These are phyloP conservation scores for Colletotrichum acutatum DNA, from an alignment of 2,329 filamentous ascomycete genomes.

Conservation along the genomic window DNA sequence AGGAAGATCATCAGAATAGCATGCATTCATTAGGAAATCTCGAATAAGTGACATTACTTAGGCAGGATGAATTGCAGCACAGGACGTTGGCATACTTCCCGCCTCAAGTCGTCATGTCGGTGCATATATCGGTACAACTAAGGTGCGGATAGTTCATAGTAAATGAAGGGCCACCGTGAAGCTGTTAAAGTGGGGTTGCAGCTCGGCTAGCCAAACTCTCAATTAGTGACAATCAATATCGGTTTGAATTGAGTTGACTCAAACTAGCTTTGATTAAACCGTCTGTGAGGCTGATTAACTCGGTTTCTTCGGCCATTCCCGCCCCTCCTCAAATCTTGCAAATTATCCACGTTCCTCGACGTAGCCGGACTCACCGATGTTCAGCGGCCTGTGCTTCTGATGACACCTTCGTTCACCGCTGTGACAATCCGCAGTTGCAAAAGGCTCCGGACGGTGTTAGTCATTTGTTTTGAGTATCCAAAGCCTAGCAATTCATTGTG, in stretches of 20 bases:
- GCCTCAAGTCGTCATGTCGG: no score
- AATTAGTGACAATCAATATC: background rate
- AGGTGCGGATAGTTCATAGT: no score
- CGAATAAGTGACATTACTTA: no score
- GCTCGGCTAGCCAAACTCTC: background rate
- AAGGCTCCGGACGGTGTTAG: background rate
- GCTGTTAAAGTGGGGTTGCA: background rate
- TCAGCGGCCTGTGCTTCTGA: background rate
- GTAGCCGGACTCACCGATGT: background rate
- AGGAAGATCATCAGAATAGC: no score
- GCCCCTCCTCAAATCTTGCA: background rate
- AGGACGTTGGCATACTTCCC: no score
- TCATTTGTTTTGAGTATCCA: background rate
- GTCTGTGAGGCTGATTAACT: background rate
- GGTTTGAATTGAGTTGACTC: background rate
- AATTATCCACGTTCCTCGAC: background rate
- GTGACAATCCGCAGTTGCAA: background rate
- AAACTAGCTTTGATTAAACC: background rate
- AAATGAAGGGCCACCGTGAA: background rate
- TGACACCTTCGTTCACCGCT: background rate
- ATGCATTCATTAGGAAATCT: no score
- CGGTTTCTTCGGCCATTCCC: background rate
- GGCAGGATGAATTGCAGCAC: no score
- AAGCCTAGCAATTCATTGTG: background rate
- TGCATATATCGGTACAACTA: no score